Evolutionary conservation across 2,329 filamentous ascomycete genomes (phyloP), one percentile per base, ranked within the genome.

Genomic region (Colletotrichum sublineola): DNA sequence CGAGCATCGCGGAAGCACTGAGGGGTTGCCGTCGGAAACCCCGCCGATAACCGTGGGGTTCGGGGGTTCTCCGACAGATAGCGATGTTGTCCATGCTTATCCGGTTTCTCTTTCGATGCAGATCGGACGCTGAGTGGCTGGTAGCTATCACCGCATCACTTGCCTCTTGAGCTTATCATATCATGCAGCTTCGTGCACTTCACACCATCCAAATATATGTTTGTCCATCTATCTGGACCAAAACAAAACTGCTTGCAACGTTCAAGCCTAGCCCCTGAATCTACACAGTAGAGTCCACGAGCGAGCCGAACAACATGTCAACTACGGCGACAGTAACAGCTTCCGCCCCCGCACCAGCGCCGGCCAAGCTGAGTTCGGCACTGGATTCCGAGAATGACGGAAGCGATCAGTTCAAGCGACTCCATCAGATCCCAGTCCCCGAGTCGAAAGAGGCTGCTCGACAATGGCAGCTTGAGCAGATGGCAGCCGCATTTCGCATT

Each of bases 401-500:
- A 29, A 57, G 44, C 50, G 73, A 70, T 7, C 62, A 67, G 46
- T 62, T 74, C 18, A 74, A 67, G 53, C 62, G 73, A 7, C 73
- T 74, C 12, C 73, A 74, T 58, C 61, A 74, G 24, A 74, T 74
- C 46, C 73, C 70, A 18, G 57, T 66, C 1, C 62, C 66, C 5
- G 64, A 65, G 46, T 62, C 73, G 1, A 66, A 70, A 31, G 77
- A 80, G 46, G 68, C 77, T 46, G 78, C 80, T 57, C 78, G 81
- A 0, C 75, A 75, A 68, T 83, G 81, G 79, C 80, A 81, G 71
- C 75, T 82, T 4, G 77, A 86, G 20, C 81, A 86, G 58, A 81
- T 87, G 77, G 85, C 82, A 0, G 80, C 81, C 6, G 84, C 86
- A 0, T 87, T 87, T 70, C 81, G 86, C 36, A 82, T 86, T 8